Percentiles rank a stretch among this genome's conserved stretches.
Evolutionary conservation across 129 eudicot species (phyloP).

Genomic region (sunflower (Helianthus annuus)): DNA sequence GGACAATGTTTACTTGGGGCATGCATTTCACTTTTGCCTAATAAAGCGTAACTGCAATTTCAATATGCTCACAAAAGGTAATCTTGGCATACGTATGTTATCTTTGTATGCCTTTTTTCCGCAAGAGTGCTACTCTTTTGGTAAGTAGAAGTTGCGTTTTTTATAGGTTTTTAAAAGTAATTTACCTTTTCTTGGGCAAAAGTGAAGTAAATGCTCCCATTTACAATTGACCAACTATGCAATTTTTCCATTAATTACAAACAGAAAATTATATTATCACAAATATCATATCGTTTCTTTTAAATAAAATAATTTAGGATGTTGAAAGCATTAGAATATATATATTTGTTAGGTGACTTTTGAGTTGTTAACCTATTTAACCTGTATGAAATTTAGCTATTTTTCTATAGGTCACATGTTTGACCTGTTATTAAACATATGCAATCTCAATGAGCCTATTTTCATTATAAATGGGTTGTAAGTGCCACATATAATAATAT

Average conservation of each 20-base stretch:
- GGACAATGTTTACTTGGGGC: background rate
- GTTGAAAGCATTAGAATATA: too few species aligned
- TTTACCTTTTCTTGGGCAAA: background rate
- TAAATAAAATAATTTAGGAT: too few species aligned
- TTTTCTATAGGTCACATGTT: too few species aligned
- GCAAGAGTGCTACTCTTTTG: background rate
- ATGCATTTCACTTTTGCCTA: background rate
- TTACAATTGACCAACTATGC: slow-evolving; percentile 2
- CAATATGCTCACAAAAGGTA: background rate
- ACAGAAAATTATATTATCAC: background rate
- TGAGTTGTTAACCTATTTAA: too few species aligned
- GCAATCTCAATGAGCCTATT: too few species aligned
- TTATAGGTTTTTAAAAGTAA: background rate
- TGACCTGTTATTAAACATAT: too few species aligned
- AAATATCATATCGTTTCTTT: background rate
- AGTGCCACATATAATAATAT: too few species aligned
- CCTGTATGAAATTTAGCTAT: too few species aligned
- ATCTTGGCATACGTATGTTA: background rate
- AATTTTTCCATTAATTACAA: background rate
- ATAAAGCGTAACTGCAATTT: background rate
- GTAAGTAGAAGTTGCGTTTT: background rate
- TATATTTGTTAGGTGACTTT: too few species aligned
- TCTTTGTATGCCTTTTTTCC: background rate
- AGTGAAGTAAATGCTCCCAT: background rate
- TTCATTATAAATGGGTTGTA: too few species aligned